phyloP scores from a whole-genome alignment of 2,329 filamentous ascomycete genomes.

The Colletotrichum spaethianum region DNA sequence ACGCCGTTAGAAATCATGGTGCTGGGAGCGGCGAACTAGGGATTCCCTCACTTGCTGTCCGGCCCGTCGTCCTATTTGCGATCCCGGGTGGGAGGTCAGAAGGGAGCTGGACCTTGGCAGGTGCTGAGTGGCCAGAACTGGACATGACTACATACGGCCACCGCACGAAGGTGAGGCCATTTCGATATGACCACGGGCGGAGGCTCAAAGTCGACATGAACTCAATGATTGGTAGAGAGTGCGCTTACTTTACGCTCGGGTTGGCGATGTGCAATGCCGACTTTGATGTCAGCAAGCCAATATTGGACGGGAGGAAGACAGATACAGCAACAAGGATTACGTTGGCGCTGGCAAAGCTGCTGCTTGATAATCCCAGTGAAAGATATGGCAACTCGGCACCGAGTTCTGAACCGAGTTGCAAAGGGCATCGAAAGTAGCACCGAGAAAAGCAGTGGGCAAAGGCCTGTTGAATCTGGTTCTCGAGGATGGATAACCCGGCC shows the following conservation, averaged over 20 bases:
- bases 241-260: not conserved
- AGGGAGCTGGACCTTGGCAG: not conserved
- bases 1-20: not conserved
- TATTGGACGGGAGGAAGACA: not conserved
- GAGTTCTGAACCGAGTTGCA: not conserved
- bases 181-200: too few relatives aligned
- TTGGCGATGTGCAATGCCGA: too few relatives aligned
- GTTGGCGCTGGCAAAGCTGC: not conserved
- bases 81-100: too few relatives aligned
- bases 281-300: not conserved
- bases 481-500: not conserved
- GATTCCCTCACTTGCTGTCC: not conserved
- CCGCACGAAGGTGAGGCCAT: not conserved
- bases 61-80: not conserved
- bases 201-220: not conserved
- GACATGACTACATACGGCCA: not conserved
- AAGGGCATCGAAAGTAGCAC: not conserved
- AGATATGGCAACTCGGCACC: not conserved
- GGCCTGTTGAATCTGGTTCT: not conserved
- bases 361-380: not conserved
- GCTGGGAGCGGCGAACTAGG: not conserved
- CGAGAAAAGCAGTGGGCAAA: not conserved
- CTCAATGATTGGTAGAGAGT: not conserved
- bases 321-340: not conserved
- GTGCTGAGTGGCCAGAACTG: not conserved